Conservation (phyloP, 2,329 filamentous ascomycete genomes). For the Fusarium odoratissimum region DNA sequence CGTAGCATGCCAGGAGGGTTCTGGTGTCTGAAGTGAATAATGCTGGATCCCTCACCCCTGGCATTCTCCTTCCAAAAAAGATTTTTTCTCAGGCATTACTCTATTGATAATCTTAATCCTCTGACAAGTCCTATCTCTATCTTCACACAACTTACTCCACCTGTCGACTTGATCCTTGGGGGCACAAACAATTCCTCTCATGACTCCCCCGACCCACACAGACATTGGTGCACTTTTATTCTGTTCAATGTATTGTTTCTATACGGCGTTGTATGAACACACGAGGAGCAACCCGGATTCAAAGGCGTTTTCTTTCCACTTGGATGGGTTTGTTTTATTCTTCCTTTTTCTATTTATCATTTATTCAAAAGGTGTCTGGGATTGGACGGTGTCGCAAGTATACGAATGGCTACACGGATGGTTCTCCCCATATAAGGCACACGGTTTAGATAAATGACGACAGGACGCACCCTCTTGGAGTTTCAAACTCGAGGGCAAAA, state of each 20-base stretch:
- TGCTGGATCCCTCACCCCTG: not conserved
- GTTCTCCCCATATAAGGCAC: constrained; percentile 19
- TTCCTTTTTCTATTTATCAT: constrained; percentile 11
- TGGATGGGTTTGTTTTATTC: not conserved
- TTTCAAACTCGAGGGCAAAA: constrained; percentile 27
- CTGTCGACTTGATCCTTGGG: constrained; percentile 5
- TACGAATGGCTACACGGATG: constrained; percentile 42
- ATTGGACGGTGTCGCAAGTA: constrained; percentile 40
- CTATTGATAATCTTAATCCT: constrained; percentile 44
- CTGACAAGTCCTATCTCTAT: not conserved
- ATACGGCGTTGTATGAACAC: constrained; percentile 41
- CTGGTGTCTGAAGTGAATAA: constrained; percentile 29
- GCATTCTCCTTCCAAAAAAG: not conserved
- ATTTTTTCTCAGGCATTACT: constrained; percentile 3
- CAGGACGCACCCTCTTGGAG: constrained; percentile 23
- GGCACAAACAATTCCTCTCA: constrained; percentile 10
- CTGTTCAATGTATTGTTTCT: constrained; percentile 9
- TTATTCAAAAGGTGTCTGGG: constrained; percentile 16
- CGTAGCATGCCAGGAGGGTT: constrained; percentile 63
- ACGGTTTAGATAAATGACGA: constrained; percentile 44
- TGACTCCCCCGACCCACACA: not conserved
- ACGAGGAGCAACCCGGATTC: constrained; percentile 29
- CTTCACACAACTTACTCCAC: not conserved
- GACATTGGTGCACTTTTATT: constrained; percentile 16
- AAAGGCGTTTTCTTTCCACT: constrained; percentile 25